These are phyloP conservation scores for Candida sanyaensis DNA, from an alignment of 1,139 yeast species.

Conservation along the genomic window DNA sequence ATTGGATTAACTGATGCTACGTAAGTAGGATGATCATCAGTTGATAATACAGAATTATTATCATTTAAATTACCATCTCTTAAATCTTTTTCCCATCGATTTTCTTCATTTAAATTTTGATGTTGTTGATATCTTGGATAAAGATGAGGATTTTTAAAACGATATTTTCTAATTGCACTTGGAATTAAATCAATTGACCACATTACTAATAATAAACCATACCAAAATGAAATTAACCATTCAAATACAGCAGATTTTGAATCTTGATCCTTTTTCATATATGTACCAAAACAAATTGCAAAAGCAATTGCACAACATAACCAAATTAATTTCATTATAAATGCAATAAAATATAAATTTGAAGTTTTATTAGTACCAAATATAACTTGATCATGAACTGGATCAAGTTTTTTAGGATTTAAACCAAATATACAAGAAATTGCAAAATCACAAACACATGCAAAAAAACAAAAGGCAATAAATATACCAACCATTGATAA, in stretches of 20 bases:
- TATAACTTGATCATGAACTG: conserved; percentile 40
- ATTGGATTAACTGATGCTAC: conserved; percentile 5
- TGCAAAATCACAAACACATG: conserved; percentile 60
- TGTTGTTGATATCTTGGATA: conserved; percentile 8
- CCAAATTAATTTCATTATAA: conserved; percentile 63
- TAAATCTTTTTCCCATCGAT: conserved; percentile 12
- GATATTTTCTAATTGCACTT: conserved; percentile 45
- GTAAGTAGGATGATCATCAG: conserved; percentile 9
- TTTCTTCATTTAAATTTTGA: conserved; percentile 2
- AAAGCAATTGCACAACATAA: conserved; percentile 63
- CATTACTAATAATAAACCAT: conserved; percentile 66
- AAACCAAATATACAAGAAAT: conserved; percentile 66
- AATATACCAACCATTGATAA: conserved; percentile 71
- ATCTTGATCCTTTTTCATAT: conserved; percentile 36
- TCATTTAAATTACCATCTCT: neutral
- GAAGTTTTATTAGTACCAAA: conserved; percentile 41
- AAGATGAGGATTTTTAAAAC: conserved; percentile 25
- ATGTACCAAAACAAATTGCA: conserved; percentile 68
- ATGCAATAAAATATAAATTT: conserved; percentile 52
- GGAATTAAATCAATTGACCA: conserved; percentile 75
- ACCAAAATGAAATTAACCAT: conserved; percentile 84
- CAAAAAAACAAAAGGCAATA: conserved; percentile 67
- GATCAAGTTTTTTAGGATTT: conserved; percentile 42
- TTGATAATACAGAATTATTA: neutral
- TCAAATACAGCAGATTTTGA: conserved; percentile 65